Evolutionary conservation across 1,284 basidiomycete genomes (phyloP).

Genomic region (Thelephora terrestris): DNA sequence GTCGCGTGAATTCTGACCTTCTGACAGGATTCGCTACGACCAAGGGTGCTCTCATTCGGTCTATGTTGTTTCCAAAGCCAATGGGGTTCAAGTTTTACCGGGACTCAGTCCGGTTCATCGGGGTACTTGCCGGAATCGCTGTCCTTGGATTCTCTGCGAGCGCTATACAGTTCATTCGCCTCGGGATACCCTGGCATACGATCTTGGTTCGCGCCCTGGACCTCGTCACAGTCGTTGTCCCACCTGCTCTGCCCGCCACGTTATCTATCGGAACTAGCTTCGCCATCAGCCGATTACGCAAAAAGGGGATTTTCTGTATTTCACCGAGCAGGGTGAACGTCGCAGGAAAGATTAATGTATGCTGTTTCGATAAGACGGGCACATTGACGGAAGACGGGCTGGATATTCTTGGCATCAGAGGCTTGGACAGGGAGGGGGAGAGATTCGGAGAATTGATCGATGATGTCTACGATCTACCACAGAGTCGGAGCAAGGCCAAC

Average conservation of each 20-base stretch:
- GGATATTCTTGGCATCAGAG: constrained; percentile 89
- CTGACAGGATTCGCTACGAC: constrained; percentile 87
- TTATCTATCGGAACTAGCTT: constrained; percentile 97
- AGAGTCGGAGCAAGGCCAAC: constrained; percentile 62
- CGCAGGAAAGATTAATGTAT: constrained; percentile 94
- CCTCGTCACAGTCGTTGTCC: constrained; percentile 97
- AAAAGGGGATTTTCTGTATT: constrained; percentile 91
- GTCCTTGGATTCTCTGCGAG: constrained; percentile 82
- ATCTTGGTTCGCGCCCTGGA: constrained; percentile 91
- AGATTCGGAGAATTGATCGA: constrained; percentile 89
- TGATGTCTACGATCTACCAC: constrained; percentile 80
- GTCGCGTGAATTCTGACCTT: not conserved
- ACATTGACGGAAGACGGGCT: constrained; percentile 97
- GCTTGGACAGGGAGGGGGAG: constrained; percentile 62
- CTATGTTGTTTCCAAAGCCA: constrained; percentile 98
- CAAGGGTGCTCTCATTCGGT: constrained; percentile 91
- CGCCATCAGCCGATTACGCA: constrained; percentile 84
- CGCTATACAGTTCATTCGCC: constrained; percentile 84
- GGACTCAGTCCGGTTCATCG: constrained; percentile 95
- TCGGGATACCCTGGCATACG: constrained; percentile 84
- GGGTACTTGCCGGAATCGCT: constrained; percentile 84
- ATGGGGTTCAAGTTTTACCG: constrained; percentile 98
- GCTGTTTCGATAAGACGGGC: constrained; percentile 99
- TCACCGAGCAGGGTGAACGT: constrained; percentile 96
- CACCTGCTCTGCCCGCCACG: constrained; percentile 94